Percentiles rank a stretch among this genome's conserved stretches.
Conservation (phyloP, 106 monocot genomes). For the Iris macrosiphon region DNA sequence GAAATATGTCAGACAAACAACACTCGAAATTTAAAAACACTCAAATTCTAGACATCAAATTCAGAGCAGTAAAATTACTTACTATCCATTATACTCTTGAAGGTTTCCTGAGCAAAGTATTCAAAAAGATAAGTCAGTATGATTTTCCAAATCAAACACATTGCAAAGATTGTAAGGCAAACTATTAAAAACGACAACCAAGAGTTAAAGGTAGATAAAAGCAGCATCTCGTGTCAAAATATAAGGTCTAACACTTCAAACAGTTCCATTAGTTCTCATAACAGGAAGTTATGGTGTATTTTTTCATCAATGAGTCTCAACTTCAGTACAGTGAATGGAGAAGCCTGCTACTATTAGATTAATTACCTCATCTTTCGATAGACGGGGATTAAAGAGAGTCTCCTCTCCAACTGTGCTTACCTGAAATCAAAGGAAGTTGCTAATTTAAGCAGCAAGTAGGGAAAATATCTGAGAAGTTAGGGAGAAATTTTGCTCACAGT, state of each 20-base stretch:
- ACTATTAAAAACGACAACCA: neutral
- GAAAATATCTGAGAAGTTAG: neutral
- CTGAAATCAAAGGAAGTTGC: constrained; percentile 18
- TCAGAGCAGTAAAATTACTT: constrained; percentile 12
- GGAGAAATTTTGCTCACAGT: constrained; percentile 35
- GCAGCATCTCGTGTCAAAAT: too few relatives aligned
- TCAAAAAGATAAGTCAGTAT: neutral
- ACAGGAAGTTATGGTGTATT: neutral
- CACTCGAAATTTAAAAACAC: neutral
- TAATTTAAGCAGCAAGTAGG: neutral
- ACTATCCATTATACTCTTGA: constrained; percentile 84
- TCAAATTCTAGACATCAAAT: neutral
- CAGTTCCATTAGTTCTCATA: neutral
- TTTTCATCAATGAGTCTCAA: neutral
- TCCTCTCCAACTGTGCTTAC: constrained; percentile 89
- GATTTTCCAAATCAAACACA: neutral
- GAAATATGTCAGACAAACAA: neutral
- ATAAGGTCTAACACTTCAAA: neutral
- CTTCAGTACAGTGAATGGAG: neutral
- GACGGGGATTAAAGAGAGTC: constrained; percentile 68
- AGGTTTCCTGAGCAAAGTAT: constrained; percentile 52
- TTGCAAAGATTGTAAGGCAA: neutral
- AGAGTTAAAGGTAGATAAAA: too few relatives aligned
- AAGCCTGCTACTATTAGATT: neutral
- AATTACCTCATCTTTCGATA: constrained; percentile 84